These are phyloP conservation scores for Cystobasidium slooffiae DNA, from an alignment of 1,284 basidiomycete genomes.

Conservation along the genomic window DNA sequence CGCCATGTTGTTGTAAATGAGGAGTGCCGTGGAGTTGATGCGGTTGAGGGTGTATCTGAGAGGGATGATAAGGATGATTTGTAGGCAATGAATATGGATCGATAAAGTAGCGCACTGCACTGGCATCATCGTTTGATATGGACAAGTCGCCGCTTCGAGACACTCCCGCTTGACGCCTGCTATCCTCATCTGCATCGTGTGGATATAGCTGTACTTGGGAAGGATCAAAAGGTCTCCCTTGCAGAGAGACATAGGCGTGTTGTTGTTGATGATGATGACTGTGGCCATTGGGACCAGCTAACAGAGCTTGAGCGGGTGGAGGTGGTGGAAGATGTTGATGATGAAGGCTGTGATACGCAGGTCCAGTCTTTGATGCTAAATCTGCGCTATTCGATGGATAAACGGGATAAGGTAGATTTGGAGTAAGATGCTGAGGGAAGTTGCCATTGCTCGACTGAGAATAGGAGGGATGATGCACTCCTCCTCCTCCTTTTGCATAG, in stretches of 20 bases:
- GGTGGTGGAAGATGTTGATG: neutral
- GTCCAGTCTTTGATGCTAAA: slow-evolving; percentile 1
- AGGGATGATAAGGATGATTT: slow-evolving; percentile 25
- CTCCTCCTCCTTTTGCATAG: slow-evolving; percentile 1
- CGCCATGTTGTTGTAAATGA: neutral
- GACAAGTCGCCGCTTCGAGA: neutral
- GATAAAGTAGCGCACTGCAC: slow-evolving; percentile 5
- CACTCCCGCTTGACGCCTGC: too few species aligned
- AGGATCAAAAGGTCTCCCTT: slow-evolving; percentile 9
- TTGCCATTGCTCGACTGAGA: neutral
- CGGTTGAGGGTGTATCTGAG: neutral
- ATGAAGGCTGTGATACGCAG: neutral
- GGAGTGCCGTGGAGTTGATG: neutral
- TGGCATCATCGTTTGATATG: neutral
- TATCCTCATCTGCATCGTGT: neutral
- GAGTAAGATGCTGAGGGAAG: neutral
- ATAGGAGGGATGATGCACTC: neutral
- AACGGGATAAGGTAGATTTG: slow-evolving; percentile 2
- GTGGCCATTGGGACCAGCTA: neutral
- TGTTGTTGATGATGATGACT: neutral
- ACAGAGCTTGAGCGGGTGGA: neutral
- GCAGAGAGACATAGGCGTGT: neutral
- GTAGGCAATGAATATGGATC: slow-evolving; percentile 11
- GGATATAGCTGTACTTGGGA: slow-evolving; percentile 20
- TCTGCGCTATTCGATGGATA: neutral